A percentile compares a stretch with the other conserved stretches of the same genome.
Evolutionary conservation across 495 filamentous ascomycete species (phyloP).

Genomic region (Daldinia vernicosa): DNA sequence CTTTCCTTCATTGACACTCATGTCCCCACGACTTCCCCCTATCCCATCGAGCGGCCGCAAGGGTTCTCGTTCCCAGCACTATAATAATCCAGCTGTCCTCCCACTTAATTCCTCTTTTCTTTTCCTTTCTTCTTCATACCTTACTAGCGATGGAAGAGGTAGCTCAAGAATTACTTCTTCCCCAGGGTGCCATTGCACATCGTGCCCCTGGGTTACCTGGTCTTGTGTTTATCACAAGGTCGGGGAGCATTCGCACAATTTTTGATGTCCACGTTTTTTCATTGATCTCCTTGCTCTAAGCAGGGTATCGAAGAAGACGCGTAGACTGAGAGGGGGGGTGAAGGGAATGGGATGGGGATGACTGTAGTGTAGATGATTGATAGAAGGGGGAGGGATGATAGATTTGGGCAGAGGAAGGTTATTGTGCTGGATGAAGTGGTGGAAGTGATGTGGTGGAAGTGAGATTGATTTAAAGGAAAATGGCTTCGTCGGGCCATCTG

Average conservation of each 20-base stretch:
- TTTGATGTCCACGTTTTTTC: conserved; percentile 8
- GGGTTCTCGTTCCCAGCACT: background rate
- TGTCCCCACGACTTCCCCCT: conserved; percentile 1
- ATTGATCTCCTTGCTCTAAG: background rate
- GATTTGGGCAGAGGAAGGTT: background rate
- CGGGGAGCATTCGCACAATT: conserved; percentile 3
- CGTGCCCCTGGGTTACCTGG: background rate
- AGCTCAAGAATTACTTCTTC: conserved; percentile 19
- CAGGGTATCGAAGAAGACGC: conserved; percentile 8
- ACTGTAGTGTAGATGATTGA: background rate
- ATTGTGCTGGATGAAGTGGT: background rate
- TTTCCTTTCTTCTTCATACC: background rate
- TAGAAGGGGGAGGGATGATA: background rate
- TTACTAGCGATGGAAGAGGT: background rate
- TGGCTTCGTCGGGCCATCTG: background rate
- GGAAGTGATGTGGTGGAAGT: background rate
- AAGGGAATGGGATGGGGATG: background rate
- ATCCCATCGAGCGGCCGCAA: background rate
- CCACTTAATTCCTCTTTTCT: conserved; percentile 4
- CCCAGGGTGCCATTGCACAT: conserved; percentile 4
- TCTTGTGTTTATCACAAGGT: background rate
- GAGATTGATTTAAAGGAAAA: background rate
- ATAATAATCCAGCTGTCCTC: conserved; percentile 3
- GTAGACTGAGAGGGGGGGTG: background rate
- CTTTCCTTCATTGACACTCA: background rate